Conservation (phyloP, 768 basidiomycete species). For the Naganishia vaughanmartiniae region DNA sequence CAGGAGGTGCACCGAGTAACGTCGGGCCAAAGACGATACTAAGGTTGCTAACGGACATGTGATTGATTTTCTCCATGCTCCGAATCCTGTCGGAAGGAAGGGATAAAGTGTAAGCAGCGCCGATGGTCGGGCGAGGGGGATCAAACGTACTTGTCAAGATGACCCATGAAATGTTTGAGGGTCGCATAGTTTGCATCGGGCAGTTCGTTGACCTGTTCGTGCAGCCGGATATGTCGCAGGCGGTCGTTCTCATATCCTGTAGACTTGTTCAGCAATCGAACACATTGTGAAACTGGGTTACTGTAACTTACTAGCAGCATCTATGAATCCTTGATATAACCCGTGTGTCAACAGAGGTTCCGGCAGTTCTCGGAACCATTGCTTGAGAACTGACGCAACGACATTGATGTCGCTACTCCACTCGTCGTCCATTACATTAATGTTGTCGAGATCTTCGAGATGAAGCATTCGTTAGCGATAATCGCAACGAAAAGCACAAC, state of each 20-base stretch:
- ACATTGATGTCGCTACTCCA: slow-evolving; percentile 95
- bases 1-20: slow-evolving; percentile 69
- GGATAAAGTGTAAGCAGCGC: neutral
- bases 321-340: slow-evolving; percentile 88
- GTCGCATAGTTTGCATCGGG: slow-evolving; percentile 99
- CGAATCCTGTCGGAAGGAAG: slow-evolving; percentile 62
- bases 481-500: neutral
- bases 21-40: slow-evolving; percentile 99
- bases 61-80: slow-evolving; percentile 71
- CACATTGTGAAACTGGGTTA: neutral
- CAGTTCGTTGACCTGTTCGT: slow-evolving; percentile 95
- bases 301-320: slow-evolving; percentile 70
- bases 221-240: slow-evolving; percentile 87
- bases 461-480: neutral
- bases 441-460: slow-evolving; percentile 70
- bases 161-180: slow-evolving; percentile 89
- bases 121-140: neutral
- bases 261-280: neutral
- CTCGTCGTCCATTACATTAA: slow-evolving; percentile 81
- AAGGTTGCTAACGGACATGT: slow-evolving; percentile 89
- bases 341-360: slow-evolving; percentile 81
- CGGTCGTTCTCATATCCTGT: slow-evolving; percentile 75
- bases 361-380: slow-evolving; percentile 94
- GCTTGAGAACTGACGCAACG: slow-evolving; percentile 86
- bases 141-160: slow-evolving; percentile 72